These are phyloP conservation scores for Aspergillus luchuensis DNA, from an alignment of 2,329 filamentous ascomycete genomes.

Conservation along the genomic window DNA sequence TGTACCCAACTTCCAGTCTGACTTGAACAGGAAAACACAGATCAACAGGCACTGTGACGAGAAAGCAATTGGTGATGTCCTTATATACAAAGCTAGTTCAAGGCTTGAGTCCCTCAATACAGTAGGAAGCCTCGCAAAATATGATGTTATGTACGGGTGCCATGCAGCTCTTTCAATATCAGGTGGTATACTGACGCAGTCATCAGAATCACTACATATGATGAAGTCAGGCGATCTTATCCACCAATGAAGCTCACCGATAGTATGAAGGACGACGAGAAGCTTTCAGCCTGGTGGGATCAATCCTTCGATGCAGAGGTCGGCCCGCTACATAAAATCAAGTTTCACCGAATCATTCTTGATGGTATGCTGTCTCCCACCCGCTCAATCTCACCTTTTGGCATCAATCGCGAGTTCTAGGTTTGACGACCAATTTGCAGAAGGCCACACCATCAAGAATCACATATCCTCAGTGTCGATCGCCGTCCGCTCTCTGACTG, in stretches of 20 bases:
- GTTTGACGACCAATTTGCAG: slow-evolving; percentile 15
- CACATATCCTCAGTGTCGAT: slow-evolving; percentile 34
- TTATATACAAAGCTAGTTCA: slow-evolving; percentile 28
- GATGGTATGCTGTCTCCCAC: slow-evolving; percentile 33
- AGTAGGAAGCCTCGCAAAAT: slow-evolving; percentile 19
- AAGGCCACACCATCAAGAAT: slow-evolving; percentile 43
- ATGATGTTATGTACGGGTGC: slow-evolving; percentile 29
- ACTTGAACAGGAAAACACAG: slow-evolving; percentile 30
- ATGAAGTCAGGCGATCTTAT: slow-evolving; percentile 39
- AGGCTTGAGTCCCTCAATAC: slow-evolving; percentile 24
- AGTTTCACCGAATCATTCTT: slow-evolving; percentile 44
- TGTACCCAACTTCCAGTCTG: background rate
- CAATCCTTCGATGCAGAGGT: slow-evolving; percentile 24
- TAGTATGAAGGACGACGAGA: slow-evolving; percentile 16
- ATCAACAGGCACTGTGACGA: slow-evolving; percentile 35
- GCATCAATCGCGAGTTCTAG: background rate
- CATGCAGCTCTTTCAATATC: too few species aligned
- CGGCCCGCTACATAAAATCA: slow-evolving; percentile 39
- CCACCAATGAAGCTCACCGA: slow-evolving; percentile 27
- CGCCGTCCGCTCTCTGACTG: slow-evolving; percentile 39
- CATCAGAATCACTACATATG: slow-evolving; percentile 42
- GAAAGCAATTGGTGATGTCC: slow-evolving; percentile 22
- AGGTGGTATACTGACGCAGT: slow-evolving; percentile 7
- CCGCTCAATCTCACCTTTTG: background rate
- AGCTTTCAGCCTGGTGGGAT: slow-evolving; percentile 29